A percentile compares a stretch with the other conserved stretches of the same genome.
Conservation (phyloP, 2,329 filamentous ascomycete genomes). For the Ophioceras dolichostomum region DNA sequence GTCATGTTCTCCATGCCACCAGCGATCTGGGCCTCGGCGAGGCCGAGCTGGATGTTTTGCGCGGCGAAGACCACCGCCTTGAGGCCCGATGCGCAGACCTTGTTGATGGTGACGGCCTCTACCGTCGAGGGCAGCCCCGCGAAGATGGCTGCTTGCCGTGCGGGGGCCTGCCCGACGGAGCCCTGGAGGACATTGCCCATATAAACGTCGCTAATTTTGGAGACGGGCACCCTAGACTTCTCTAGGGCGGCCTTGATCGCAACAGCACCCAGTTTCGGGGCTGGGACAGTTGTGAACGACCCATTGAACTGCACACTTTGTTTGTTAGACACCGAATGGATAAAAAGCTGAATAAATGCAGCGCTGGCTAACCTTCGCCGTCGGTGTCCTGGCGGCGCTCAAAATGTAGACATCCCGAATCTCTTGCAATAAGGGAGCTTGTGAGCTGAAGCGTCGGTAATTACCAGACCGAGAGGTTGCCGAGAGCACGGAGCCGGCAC, state of each 20-base stretch:
- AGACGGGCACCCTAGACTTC: slow-evolving; percentile 71
- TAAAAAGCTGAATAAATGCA: neutral
- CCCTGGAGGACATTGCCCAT: slow-evolving; percentile 93
- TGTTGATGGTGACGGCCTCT: slow-evolving; percentile 91
- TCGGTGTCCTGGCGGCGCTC: slow-evolving; percentile 80
- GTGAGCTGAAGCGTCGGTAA: slow-evolving; percentile 25
- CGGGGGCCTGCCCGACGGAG: slow-evolving; percentile 76
- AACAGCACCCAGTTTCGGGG: slow-evolving; percentile 76
- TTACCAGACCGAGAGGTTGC: slow-evolving; percentile 5
- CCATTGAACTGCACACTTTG: slow-evolving; percentile 85
- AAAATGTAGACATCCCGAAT: slow-evolving; percentile 90
- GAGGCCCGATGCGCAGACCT: slow-evolving; percentile 90
- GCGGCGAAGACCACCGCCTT: slow-evolving; percentile 87
- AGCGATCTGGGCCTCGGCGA: slow-evolving; percentile 78
- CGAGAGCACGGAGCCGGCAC: slow-evolving; percentile 4
- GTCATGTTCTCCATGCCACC: slow-evolving; percentile 99
- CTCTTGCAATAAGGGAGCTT: slow-evolving; percentile 40
- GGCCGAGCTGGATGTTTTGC: slow-evolving; percentile 86
- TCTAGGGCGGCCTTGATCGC: slow-evolving; percentile 86
- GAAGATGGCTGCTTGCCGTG: slow-evolving; percentile 80
- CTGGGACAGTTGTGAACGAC: slow-evolving; percentile 69
- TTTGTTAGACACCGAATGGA: slow-evolving; percentile 4
- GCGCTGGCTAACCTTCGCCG: slow-evolving; percentile 54
- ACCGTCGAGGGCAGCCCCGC: slow-evolving; percentile 71
- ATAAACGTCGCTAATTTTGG: slow-evolving; percentile 83